Conservation (phyloP, 169 alveolate genomes). For the Plasmodium ovale region DNA sequence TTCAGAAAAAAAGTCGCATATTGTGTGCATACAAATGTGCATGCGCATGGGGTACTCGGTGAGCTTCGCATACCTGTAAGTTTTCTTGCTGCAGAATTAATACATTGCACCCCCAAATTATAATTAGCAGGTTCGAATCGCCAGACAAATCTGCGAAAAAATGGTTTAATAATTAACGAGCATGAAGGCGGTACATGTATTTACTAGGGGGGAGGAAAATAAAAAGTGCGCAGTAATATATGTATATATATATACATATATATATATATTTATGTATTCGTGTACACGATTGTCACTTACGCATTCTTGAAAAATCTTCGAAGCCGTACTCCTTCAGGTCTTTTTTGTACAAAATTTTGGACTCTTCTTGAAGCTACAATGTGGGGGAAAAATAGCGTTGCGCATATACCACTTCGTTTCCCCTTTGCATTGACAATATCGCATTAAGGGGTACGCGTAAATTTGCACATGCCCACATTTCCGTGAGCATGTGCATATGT, state of each 20-base stretch:
- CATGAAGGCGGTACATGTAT: no score
- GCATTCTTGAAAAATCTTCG: constrained; percentile 30
- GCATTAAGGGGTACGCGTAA: no score
- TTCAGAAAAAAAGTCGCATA: no score
- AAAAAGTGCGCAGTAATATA: no score
- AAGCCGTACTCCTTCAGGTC: constrained; percentile 22
- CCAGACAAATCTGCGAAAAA: constrained; percentile 30
- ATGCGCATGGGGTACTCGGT: neutral
- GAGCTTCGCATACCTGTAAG: constrained; percentile 4
- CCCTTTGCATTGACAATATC: no score
- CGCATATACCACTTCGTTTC: neutral
- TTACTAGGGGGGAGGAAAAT: no score
- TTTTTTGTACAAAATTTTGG: constrained; percentile 36
- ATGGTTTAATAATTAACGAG: no score
- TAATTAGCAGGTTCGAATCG: constrained; percentile 18
- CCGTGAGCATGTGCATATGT: neutral
- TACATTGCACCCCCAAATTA: constrained; percentile 19
- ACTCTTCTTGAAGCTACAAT: constrained; percentile 45
- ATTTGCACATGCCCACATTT: neutral
- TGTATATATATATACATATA: neutral
- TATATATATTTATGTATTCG: constrained; percentile 7
- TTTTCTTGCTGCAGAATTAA: constrained; percentile 42
- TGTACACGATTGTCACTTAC: no score
- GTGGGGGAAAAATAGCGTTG: neutral
- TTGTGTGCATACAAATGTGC: neutral